Evolutionary conservation across 2,329 filamentous ascomycete genomes (phyloP).

Genomic region (Verticillium dahliae): DNA sequence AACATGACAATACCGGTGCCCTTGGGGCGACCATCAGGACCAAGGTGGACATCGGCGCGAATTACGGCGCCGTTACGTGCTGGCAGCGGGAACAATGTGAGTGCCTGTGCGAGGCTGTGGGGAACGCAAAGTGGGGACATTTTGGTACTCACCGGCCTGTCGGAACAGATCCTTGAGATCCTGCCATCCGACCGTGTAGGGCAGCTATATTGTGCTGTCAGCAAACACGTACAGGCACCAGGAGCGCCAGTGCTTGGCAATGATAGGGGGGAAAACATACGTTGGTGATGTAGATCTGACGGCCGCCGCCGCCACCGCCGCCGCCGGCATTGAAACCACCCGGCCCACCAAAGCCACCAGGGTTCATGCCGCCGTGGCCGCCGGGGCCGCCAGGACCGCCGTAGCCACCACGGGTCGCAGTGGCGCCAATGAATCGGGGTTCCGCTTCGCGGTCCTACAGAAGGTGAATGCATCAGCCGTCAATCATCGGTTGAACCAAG

Average conservation of each 20-base stretch:
- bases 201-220: slow-evolving; percentile 57
- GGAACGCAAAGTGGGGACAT: not conserved
- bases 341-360: slow-evolving; percentile 45
- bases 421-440: slow-evolving; percentile 83
- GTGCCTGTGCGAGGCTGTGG: slow-evolving; percentile 7
- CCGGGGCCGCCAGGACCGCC: slow-evolving; percentile 41
- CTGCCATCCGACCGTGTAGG: slow-evolving; percentile 97
- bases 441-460: slow-evolving; percentile 91
- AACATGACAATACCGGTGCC: slow-evolving; percentile 97
- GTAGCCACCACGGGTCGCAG: slow-evolving; percentile 57
- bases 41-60: slow-evolving; percentile 89
- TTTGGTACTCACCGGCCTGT: slow-evolving; percentile 78
- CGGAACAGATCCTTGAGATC: slow-evolving; percentile 98
- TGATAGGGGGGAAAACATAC: slow-evolving; percentile 58
- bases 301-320: slow-evolving; percentile 53
- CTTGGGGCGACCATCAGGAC: slow-evolving; percentile 88
- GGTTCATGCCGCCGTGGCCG: slow-evolving; percentile 47
- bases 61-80: slow-evolving; percentile 70
- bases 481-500: not conserved
- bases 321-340: slow-evolving; percentile 40
- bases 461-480: slow-evolving; percentile 12
- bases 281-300: slow-evolving; percentile 97
- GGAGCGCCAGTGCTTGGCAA: not conserved
- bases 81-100: slow-evolving; percentile 10
- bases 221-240: slow-evolving; percentile 86